These are phyloP conservation scores for Leccinum aurantiacum DNA, from an alignment of 768 basidiomycete genomes.

Conservation along the genomic window DNA sequence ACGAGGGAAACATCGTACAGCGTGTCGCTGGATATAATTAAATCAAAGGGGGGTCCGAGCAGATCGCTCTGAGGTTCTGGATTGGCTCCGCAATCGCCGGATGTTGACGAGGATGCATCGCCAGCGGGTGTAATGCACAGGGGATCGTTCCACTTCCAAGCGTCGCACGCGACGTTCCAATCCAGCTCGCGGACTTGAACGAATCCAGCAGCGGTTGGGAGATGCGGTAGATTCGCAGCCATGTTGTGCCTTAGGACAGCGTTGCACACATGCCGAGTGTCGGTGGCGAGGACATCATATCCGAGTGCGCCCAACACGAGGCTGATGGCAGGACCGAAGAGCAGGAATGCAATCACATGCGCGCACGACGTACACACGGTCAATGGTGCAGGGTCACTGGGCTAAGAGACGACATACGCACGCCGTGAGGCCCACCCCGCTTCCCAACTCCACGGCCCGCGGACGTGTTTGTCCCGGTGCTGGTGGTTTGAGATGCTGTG, in stretches of 20 bases:
- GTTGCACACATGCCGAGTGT: constrained; percentile 61
- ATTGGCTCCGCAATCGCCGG: constrained; percentile 15
- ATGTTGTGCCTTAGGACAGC: constrained; percentile 67
- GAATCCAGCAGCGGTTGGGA: constrained; percentile 38
- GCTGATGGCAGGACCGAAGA: constrained; percentile 32
- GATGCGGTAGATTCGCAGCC: constrained; percentile 40
- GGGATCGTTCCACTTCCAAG: constrained; percentile 53
- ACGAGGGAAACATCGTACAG: constrained; percentile 64
- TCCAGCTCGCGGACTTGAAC: constrained; percentile 68
- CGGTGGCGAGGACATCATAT: constrained; percentile 77
- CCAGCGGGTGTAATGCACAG: constrained; percentile 38
- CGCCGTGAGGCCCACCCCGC: constrained; percentile 80
- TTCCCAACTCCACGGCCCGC: constrained; percentile 73
- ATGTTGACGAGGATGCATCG: constrained; percentile 10
- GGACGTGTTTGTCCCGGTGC: constrained; percentile 21
- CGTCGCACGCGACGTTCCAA: constrained; percentile 58
- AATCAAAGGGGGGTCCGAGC: constrained; percentile 62
- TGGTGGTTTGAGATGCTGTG: constrained; percentile 35
- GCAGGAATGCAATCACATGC: constrained; percentile 2
- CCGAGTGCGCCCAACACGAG: constrained; percentile 67
- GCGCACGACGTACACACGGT: constrained; percentile 3
- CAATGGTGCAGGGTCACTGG: not conserved
- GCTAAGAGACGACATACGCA: constrained; percentile 38
- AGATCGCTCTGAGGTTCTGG: constrained; percentile 7
- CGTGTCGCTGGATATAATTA: constrained; percentile 84